phyloP scores from a whole-genome alignment of 2,329 filamentous ascomycete genomes.

The Fusarium sp. region DNA sequence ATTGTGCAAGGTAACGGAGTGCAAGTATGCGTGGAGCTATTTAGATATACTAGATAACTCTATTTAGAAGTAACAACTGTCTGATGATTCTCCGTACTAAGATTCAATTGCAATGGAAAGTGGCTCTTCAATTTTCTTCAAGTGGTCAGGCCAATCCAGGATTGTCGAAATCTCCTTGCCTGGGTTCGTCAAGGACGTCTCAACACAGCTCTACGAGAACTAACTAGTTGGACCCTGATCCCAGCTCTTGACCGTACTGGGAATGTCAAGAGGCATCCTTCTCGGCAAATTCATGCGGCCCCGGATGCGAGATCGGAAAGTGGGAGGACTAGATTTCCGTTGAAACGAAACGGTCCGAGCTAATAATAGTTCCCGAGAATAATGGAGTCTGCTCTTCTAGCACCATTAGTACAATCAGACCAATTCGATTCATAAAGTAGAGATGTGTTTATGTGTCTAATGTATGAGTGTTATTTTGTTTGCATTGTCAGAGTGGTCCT shows the following conservation, averaged over 20 bases:
- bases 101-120: too few species aligned
- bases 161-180: background rate
- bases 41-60: too few species aligned
- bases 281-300: background rate
- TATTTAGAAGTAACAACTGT: too few species aligned
- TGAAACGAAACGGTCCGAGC: background rate
- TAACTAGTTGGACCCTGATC: background rate
- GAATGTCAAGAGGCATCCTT: background rate
- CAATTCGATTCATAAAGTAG: background rate
- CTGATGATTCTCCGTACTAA: too few species aligned
- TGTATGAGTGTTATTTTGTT: background rate
- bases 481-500: background rate
- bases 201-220: background rate
- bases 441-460: background rate
- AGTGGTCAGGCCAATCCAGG: background rate
- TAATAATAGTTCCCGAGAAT: background rate
- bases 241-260: background rate
- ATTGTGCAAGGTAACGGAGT: too few species aligned
- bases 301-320: background rate
- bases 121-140: too few species aligned
- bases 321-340: background rate
- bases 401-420: background rate
- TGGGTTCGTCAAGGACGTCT: background rate
- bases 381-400: background rate
- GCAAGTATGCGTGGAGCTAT: too few species aligned